These are phyloP conservation scores for Spizellomyces punctatus DNA, from an alignment of 192 early-diverging fungal genomes.

Conservation along the genomic window DNA sequence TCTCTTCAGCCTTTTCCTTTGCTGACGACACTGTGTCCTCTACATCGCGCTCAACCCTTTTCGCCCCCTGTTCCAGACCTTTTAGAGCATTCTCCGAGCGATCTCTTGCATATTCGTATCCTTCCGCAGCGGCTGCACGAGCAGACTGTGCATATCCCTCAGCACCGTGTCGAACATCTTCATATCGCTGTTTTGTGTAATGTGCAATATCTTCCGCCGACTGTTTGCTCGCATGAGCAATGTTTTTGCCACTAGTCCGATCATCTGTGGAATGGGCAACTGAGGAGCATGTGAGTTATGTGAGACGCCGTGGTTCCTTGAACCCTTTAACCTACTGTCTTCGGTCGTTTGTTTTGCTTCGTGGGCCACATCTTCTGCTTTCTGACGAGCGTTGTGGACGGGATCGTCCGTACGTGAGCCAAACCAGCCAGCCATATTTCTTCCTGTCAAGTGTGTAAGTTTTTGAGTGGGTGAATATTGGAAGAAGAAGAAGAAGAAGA, in stretches of 20 bases:
- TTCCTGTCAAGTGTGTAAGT: too few relatives aligned
- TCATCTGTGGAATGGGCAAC: constrained; percentile 15
- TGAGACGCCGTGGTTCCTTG: background rate
- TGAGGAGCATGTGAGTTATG: background rate
- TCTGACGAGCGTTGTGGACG: constrained; percentile 24
- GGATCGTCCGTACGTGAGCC: background rate
- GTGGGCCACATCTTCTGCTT: constrained; percentile 21
- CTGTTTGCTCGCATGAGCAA: constrained; percentile 20
- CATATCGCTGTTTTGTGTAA: constrained; percentile 25
- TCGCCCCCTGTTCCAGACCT: background rate
- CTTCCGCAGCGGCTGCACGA: constrained; percentile 6
- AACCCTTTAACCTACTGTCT: constrained; percentile 4
- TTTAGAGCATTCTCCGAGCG: too few relatives aligned
- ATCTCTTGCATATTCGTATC: background rate
- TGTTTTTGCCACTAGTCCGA: constrained; percentile 15
- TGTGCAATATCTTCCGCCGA: constrained; percentile 19
- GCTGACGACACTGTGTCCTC: constrained; percentile 1
- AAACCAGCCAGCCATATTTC: too few relatives aligned
- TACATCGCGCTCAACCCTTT: background rate
- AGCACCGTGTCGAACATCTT: constrained; percentile 8
- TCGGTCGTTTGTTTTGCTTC: constrained; percentile 25
- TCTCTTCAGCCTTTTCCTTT: background rate
- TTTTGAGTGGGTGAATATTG: too few relatives aligned
- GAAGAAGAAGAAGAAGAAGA: too few relatives aligned
- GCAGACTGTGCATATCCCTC: background rate